Evolutionary conservation across 2,329 filamentous ascomycete species (phyloP), one percentile per base, ranked within the genome.

Genomic region (Aureobasidium sp.): DNA sequence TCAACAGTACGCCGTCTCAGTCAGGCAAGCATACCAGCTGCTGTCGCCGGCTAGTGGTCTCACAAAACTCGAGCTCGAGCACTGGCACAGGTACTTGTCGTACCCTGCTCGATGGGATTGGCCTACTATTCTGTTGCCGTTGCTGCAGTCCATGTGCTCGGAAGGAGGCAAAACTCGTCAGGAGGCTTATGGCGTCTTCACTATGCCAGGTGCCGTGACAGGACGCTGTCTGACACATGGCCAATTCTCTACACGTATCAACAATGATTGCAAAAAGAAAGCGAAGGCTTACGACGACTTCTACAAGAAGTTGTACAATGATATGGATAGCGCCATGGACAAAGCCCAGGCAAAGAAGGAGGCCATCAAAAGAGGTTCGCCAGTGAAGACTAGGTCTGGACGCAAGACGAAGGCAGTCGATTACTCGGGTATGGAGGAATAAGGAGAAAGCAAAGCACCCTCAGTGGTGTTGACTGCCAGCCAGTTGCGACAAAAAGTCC

Each of bases 371-470:
- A 60, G 25, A 9, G 44, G 36, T 3, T 17, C 11, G 12, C 57
- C 39, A 6, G 11, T 20, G 17, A 60, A 51, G 27, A 60, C 57
- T 15, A 49, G 45, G n/a, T 25, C 39, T 17, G 57, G 44, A 17
- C 57, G 57, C 25, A 60, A 34, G 17, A 60, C 45, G 9, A 60
- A 60, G 25, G 34, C 57, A 11, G 25, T 60, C 12, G 34, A 60
- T 25, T 49, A 49, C 27, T 25, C 45, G 1, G 57, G 34, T 11
- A 45, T 39, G 29, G 53, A 57, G 22, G 34, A 27, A 4, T 52
- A 14, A 48, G 27, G 41, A 25, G 41, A 14, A 20, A 25, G 20
- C 4, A 22, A 25, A 29, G 15, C 3, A 4, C 25, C 3, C 31
- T 51, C 29, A 22, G 31, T 11, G 27, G 49, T 14, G 27, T 17